Percentiles rank a stretch among this genome's conserved stretches.
Evolutionary conservation across 2,329 filamentous ascomycete genomes (phyloP).

Genomic region (Trichoderma sp.): DNA sequence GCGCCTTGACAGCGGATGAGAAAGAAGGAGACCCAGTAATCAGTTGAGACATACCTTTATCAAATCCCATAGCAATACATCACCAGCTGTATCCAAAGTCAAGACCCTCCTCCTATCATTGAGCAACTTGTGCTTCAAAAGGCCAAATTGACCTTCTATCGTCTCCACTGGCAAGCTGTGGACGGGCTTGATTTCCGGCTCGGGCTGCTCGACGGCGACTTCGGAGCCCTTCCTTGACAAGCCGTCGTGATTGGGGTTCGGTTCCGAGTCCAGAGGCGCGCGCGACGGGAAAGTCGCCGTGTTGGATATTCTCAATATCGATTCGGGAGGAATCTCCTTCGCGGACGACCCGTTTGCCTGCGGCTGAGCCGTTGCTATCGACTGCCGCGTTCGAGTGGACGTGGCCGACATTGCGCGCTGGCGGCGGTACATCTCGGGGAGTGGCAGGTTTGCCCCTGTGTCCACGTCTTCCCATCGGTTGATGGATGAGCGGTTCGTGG

Average conservation of each 20-base stretch:
- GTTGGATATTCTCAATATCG: slow-evolving; percentile 81
- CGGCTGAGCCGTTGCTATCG: slow-evolving; percentile 37
- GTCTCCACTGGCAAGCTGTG: slow-evolving; percentile 73
- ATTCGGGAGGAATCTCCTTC: slow-evolving; percentile 73
- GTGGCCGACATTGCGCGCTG: slow-evolving; percentile 51
- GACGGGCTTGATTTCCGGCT: slow-evolving; percentile 58
- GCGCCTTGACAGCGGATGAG: no score
- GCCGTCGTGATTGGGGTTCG: slow-evolving; percentile 51
- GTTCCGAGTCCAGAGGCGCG: slow-evolving; percentile 57
- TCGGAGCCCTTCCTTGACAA: slow-evolving; percentile 46
- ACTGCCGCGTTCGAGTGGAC: slow-evolving; percentile 41
- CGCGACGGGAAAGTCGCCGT: slow-evolving; percentile 73
- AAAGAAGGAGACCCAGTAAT: not conserved
- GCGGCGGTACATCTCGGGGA: slow-evolving; percentile 57
- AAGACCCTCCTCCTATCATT: slow-evolving; percentile 89
- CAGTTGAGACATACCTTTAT: slow-evolving; percentile 62
- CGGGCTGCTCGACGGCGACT: slow-evolving; percentile 37
- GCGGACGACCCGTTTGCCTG: slow-evolving; percentile 45
- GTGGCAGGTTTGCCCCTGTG: slow-evolving; percentile 70
- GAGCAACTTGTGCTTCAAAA: slow-evolving; percentile 89
- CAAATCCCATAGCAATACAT: slow-evolving; percentile 93
- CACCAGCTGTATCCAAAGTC: slow-evolving; percentile 91
- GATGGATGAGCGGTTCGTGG: slow-evolving; percentile 86
- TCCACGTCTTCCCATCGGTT: slow-evolving; percentile 90
- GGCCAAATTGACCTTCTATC: slow-evolving; percentile 91